A percentile compares a stretch with the other conserved stretches of the same genome.
Evolutionary conservation across 371 early-diverging fungal genomes (phyloP).

Genomic region (Haplosporangium sp.): DNA sequence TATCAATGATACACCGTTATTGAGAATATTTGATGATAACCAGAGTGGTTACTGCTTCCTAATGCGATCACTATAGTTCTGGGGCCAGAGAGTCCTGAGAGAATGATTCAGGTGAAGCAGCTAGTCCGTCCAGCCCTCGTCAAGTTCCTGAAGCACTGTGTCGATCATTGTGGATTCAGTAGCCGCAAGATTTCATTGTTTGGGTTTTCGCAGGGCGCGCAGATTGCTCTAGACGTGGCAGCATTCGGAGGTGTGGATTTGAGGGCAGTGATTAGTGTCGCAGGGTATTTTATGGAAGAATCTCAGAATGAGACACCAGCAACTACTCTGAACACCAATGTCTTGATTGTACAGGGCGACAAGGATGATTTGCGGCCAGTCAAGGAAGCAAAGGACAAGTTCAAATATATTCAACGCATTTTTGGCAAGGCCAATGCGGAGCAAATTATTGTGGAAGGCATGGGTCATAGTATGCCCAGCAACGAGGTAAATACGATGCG

Average conservation of each 20-base stretch:
- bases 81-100: conserved; percentile 59
- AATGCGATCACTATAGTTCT: conserved; percentile 53
- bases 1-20: background rate
- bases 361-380: conserved; percentile 59
- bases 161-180: conserved; percentile 59
- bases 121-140: conserved; percentile 34
- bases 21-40: conserved; percentile 25
- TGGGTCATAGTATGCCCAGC: conserved; percentile 64
- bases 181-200: conserved; percentile 68
- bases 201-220: conserved; percentile 83
- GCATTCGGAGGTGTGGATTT: conserved; percentile 62
- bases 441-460: conserved; percentile 47
- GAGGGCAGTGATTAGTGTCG: conserved; percentile 66
- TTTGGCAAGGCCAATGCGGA: conserved; percentile 27
- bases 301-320: conserved; percentile 26
- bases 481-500: conserved; percentile 44
- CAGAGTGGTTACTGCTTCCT: background rate
- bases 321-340: conserved; percentile 43
- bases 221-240: conserved; percentile 71
- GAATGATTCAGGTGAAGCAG: conserved; percentile 49
- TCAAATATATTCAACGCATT: conserved; percentile 35
- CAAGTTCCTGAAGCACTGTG: conserved; percentile 59
- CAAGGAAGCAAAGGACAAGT: conserved; percentile 58
- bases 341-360: conserved; percentile 66
- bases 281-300: conserved; percentile 68